Base-by-base conservation (phyloP, 192 early-diverging fungal species). In the Linnemannia hyalina region DNA sequence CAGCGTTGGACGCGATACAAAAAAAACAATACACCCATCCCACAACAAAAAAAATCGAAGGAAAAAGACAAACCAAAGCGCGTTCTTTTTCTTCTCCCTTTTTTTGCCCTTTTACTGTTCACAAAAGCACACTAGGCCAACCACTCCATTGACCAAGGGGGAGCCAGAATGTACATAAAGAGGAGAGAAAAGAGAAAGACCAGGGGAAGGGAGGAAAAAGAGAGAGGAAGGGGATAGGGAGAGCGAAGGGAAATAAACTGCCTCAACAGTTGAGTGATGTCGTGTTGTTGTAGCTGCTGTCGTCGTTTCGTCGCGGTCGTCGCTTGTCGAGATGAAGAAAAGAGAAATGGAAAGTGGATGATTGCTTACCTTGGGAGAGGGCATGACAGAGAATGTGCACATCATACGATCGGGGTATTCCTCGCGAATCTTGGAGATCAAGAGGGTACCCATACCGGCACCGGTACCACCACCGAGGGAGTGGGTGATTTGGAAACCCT, bases 361-460 rank as follows among this genome's bases (percentile, higher is more conserved):
- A 65, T 32, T 32, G 36, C 73, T 75, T 90, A 90, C 89, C 93
- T 99, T 99, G 85, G 98, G 98, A 6, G 97, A 97, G 13, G 98
- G 98, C 60, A 99, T 96, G 63, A 99, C 98, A 44, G 97, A 98
- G 90, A 97, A 99, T 41, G 98, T 98, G 92, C 94, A 95, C 94
- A 99, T 94, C 96, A 99, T 99, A 80, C 98, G 95, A 91, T 99
- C 98, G 69, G 98, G 98, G 87, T 99, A 99, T 88, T 99, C 98
- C 90, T 99, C 98, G 85, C 98, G 97, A 84, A 99, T 99, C 92
- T 99, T 99, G 90, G 96, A 96, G 75, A 98, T 94, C 82, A 99
- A 92, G 18, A 99, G 93, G 68, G 97, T 97, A 74, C 98, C 98
- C 94, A 99, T 94, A 86, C 98, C 98, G 68, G 97, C 95, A 89